Evolutionary conservation across 441 rosid species (phyloP).

Genomic region (Euphorbia celastroides): DNA sequence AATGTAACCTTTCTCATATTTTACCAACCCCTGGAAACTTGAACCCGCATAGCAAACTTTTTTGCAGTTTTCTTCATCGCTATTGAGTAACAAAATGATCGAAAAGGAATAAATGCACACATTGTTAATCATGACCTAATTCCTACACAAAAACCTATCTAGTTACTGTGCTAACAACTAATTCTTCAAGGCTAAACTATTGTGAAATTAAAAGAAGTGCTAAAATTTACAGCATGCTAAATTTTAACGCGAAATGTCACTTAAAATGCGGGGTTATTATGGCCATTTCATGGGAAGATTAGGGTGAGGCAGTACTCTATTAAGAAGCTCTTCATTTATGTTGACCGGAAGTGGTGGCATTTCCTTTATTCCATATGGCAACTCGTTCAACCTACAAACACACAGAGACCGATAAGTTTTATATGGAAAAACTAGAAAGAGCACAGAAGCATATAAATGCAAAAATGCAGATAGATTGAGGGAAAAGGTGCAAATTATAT

Average conservation of each 20-base stretch:
- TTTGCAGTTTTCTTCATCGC: too few species aligned
- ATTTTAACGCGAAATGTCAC: neutral
- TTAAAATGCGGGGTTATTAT: constrained; percentile 6
- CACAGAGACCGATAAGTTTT: neutral
- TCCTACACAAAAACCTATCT: neutral
- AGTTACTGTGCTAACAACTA: neutral
- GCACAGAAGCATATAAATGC: too few species aligned
- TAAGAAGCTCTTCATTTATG: constrained; percentile 34
- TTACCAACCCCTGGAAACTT: too few species aligned
- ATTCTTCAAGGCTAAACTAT: constrained; percentile 2
- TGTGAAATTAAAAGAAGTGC: neutral
- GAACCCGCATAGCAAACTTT: too few species aligned
- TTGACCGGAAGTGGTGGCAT: constrained; percentile 48
- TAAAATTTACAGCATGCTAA: constrained; percentile 11
- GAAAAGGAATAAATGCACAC: too few species aligned
- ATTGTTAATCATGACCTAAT: neutral
- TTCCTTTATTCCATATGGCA: constrained; percentile 38
- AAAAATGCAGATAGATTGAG: too few species aligned
- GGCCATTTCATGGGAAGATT: constrained; percentile 19
- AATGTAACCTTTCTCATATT: too few species aligned
- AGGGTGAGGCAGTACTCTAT: constrained; percentile 25
- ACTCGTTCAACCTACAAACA: constrained; percentile 39
- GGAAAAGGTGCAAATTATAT: neutral
- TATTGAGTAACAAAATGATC: too few species aligned
- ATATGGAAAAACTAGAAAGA: neutral